Conservation (phyloP, 2,329 filamentous ascomycete genomes). For the Cadophora malorum region DNA sequence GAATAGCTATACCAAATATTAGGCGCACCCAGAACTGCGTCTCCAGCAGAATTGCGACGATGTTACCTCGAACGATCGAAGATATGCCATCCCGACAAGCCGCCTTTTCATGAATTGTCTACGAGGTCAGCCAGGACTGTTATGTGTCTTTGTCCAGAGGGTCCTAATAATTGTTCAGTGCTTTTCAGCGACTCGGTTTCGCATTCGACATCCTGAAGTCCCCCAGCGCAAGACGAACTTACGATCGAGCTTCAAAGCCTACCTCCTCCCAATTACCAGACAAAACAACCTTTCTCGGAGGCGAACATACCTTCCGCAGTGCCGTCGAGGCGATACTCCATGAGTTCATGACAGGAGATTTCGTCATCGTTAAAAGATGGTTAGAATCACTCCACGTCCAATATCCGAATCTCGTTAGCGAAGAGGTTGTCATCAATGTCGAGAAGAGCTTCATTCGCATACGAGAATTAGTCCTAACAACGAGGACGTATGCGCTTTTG, state of each 20-base stretch:
- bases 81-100: slow-evolving; percentile 50
- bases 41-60: slow-evolving; percentile 48
- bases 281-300: slow-evolving; percentile 47
- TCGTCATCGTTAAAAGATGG: slow-evolving; percentile 46
- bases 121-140: slow-evolving; percentile 41
- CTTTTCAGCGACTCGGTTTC: slow-evolving; percentile 50
- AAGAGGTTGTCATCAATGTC: slow-evolving; percentile 47
- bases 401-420: slow-evolving; percentile 48
- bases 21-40: slow-evolving; percentile 45
- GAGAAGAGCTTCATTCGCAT: slow-evolving; percentile 48
- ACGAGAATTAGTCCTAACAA: slow-evolving; percentile 48
- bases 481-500: slow-evolving; percentile 48
- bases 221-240: slow-evolving; percentile 47
- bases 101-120: slow-evolving; percentile 47
- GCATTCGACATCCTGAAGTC: slow-evolving; percentile 51
- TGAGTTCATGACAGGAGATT: slow-evolving; percentile 50
- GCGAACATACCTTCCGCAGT: slow-evolving; percentile 48
- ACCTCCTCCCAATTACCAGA: slow-evolving; percentile 41
- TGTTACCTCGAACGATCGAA: slow-evolving; percentile 50
- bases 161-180: slow-evolving; percentile 37
- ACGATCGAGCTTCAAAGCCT: slow-evolving; percentile 47
- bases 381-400: slow-evolving; percentile 46
- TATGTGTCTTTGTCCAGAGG: background rate
- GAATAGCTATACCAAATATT: slow-evolving; percentile 48
- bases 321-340: slow-evolving; percentile 48